These are phyloP conservation scores for Coemansia javaensis DNA, from an alignment of 192 early-diverging fungal genomes.

Conservation along the genomic window DNA sequence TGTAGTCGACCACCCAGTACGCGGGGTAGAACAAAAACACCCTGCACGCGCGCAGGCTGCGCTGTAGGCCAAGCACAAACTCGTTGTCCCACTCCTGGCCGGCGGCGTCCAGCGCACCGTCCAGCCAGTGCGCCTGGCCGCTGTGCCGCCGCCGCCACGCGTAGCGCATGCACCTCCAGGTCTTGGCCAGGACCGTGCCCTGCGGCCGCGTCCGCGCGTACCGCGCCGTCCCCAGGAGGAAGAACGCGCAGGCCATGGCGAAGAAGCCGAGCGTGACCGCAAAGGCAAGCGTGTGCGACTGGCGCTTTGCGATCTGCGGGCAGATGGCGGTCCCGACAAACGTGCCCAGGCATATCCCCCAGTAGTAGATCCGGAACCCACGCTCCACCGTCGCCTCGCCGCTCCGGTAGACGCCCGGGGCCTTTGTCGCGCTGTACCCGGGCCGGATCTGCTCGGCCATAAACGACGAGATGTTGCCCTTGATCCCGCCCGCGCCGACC, in stretches of 20 bases:
- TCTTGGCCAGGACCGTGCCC: conserved; percentile 55
- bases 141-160: conserved; percentile 12
- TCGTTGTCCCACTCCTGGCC: conserved; percentile 55
- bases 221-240: conserved; percentile 51
- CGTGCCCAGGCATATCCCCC: background rate
- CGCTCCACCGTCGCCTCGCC: too few relatives aligned
- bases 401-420: too few relatives aligned
- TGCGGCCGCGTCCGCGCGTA: conserved; percentile 56
- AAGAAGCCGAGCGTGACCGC: too few relatives aligned
- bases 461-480: too few relatives aligned
- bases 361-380: too few relatives aligned
- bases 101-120: conserved; percentile 51
- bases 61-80: conserved; percentile 59
- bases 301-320: background rate
- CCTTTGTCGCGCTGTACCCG: too few relatives aligned
- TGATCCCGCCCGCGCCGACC: conserved; percentile 57
- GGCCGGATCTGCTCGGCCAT: too few relatives aligned
- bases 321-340: background rate
- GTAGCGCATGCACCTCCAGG: conserved; percentile 45
- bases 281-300: too few relatives aligned
- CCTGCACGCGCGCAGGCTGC: conserved; percentile 54
- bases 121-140: conserved; percentile 18
- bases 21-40: conserved; percentile 64
- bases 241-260: conserved; percentile 3
- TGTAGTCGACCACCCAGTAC: conserved; percentile 60